These are phyloP conservation scores for Neurospora sp. DNA, from an alignment of 495 filamentous ascomycete genomes.

Conservation along the genomic window DNA sequence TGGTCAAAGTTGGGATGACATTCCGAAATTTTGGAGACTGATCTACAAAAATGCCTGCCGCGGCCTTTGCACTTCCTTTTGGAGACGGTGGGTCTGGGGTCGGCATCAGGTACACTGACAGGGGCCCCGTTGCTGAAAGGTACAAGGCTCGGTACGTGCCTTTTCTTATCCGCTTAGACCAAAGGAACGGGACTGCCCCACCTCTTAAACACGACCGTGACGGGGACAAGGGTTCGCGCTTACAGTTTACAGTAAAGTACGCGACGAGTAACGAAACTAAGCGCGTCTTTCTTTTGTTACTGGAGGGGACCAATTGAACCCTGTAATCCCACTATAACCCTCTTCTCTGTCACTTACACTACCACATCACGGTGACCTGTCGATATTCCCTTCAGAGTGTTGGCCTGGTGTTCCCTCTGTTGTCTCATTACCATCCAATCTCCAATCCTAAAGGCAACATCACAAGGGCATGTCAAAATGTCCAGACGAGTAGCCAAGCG, in stretches of 20 bases:
- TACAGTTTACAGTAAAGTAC: neutral
- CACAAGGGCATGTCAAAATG: conserved; percentile 17
- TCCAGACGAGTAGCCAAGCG: conserved; percentile 36
- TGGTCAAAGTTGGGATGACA: neutral
- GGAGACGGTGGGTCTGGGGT: neutral
- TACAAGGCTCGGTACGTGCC: neutral
- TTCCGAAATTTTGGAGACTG: neutral
- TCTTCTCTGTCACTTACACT: neutral
- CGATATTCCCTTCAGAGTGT: neutral
- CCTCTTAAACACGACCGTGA: neutral
- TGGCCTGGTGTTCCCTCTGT: neutral
- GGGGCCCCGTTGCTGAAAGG: neutral
- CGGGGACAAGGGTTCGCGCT: neutral
- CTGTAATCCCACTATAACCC: neutral
- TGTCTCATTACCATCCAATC: neutral
- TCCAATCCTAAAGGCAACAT: neutral
- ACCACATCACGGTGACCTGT: neutral
- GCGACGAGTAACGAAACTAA: neutral
- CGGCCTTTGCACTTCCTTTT: neutral
- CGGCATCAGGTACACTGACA: neutral
- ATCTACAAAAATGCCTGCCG: neutral
- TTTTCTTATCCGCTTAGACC: neutral
- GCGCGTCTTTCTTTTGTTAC: neutral
- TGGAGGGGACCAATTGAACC: neutral
- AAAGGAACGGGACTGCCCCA: neutral